Evolutionary conservation across 2,329 filamentous ascomycete genomes (phyloP).

Genomic region (Penicillium sp.): DNA sequence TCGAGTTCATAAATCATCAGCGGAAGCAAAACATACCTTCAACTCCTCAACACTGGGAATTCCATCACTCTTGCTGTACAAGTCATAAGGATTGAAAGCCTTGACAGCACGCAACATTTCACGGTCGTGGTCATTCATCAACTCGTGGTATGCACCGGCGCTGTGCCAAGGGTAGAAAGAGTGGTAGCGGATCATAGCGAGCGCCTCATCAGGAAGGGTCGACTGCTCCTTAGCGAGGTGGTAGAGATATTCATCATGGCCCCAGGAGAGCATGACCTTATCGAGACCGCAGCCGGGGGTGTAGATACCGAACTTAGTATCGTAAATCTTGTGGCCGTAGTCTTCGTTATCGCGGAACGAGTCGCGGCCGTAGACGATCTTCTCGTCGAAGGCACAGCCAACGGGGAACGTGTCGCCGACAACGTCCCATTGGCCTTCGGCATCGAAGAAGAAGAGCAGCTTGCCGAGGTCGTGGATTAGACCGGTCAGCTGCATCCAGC

Average conservation of each 20-base stretch:
- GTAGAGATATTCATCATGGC: slow-evolving; percentile 53
- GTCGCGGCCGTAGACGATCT: slow-evolving; percentile 70
- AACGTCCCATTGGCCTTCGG: slow-evolving; percentile 86
- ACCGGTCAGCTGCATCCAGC: slow-evolving; percentile 43
- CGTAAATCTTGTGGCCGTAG: slow-evolving; percentile 59
- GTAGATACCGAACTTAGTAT: slow-evolving; percentile 72
- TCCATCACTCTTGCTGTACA: slow-evolving; percentile 85
- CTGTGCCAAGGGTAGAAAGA: slow-evolving; percentile 89
- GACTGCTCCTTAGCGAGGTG: slow-evolving; percentile 76
- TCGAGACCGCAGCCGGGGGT: slow-evolving; percentile 68
- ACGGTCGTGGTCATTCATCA: slow-evolving; percentile 76
- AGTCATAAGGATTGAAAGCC: slow-evolving; percentile 83
- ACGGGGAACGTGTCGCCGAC: slow-evolving; percentile 56
- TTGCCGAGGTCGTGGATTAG: slow-evolving; percentile 43
- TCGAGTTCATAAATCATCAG: background rate
- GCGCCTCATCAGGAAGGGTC: slow-evolving; percentile 65
- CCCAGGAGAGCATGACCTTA: slow-evolving; percentile 84
- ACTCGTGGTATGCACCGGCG: slow-evolving; percentile 66
- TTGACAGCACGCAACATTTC: slow-evolving; percentile 70
- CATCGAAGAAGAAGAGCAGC: slow-evolving; percentile 51
- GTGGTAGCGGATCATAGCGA: slow-evolving; percentile 90
- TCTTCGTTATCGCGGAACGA: slow-evolving; percentile 71
- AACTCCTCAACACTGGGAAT: slow-evolving; percentile 66
- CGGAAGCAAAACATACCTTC: slow-evolving; percentile 39
- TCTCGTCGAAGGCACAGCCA: slow-evolving; percentile 48